Evolutionary conservation across 306 rosid species (phyloP).

Genomic region (Lathyrus oleraceus): DNA sequence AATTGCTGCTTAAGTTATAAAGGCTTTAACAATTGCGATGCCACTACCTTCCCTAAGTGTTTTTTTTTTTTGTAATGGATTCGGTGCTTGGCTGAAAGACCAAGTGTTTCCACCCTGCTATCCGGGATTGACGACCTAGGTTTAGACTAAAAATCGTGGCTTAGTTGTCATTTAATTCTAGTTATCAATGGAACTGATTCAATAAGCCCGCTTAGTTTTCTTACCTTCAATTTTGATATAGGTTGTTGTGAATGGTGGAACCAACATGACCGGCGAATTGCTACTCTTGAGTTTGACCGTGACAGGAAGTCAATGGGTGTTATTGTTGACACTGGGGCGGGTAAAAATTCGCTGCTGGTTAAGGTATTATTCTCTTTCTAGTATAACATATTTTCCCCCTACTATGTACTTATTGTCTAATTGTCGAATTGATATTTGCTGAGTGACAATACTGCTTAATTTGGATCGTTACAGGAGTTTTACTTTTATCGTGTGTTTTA

Average conservation of each 20-base stretch:
- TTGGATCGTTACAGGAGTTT: neutral
- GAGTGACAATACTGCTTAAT: neutral
- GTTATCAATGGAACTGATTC: conserved; percentile 8
- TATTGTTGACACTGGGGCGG: conserved; percentile 52
- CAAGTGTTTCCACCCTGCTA: neutral
- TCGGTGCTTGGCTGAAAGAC: conserved; percentile 3
- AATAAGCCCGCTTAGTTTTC: neutral
- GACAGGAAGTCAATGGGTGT: conserved; percentile 92
- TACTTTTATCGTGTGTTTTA: neutral
- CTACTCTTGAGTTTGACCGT: conserved; percentile 91
- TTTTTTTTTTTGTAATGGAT: conserved; percentile 7
- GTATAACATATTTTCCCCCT: neutral
- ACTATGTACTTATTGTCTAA: neutral
- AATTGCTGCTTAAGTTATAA: neutral
- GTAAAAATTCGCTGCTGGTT: conserved; percentile 65
- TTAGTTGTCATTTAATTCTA: neutral
- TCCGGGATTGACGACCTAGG: too few species aligned
- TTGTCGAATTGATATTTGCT: neutral
- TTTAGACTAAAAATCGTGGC: neutral
- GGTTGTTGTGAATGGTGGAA: conserved; percentile 78
- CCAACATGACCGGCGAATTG: conserved; percentile 59
- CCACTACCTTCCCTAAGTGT: neutral
- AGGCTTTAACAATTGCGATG: conserved; percentile 9
- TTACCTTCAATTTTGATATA: conserved; percentile 33
- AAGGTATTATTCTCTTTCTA: conserved; percentile 58